Conservation (phyloP, 1,139 yeast genomes). For the Lodderomyces oxycetoniae region DNA sequence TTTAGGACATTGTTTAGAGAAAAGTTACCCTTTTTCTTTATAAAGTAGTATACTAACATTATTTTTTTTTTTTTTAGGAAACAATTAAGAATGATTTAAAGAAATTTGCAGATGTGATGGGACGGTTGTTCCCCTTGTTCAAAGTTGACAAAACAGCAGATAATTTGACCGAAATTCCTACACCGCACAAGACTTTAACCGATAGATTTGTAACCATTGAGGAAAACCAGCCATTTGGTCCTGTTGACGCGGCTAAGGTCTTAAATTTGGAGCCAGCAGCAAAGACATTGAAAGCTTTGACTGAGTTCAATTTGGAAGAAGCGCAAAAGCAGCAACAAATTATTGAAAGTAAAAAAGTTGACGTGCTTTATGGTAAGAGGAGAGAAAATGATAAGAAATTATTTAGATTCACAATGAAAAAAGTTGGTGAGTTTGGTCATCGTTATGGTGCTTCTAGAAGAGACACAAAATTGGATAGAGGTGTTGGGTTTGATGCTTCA, state of each 20-base stretch:
- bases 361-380: slow-evolving; percentile 47
- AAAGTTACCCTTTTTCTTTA: too few species aligned
- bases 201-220: slow-evolving; percentile 87
- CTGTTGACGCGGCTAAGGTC: slow-evolving; percentile 89
- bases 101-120: slow-evolving; percentile 57
- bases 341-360: slow-evolving; percentile 18
- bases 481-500: slow-evolving; percentile 65
- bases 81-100: slow-evolving; percentile 47
- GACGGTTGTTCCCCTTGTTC: slow-evolving; percentile 78
- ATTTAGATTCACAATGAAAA: slow-evolving; percentile 72
- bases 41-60: slow-evolving; percentile 11
- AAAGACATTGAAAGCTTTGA: slow-evolving; percentile 61
- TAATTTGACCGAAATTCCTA: slow-evolving; percentile 89
- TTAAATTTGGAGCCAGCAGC: slow-evolving; percentile 83
- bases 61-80: slow-evolving; percentile 24
- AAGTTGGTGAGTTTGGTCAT: slow-evolving; percentile 80
- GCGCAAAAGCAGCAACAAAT: slow-evolving; percentile 19
- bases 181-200: slow-evolving; percentile 76
- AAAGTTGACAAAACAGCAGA: slow-evolving; percentile 47
- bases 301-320: slow-evolving; percentile 48
- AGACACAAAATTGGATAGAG: slow-evolving; percentile 83
- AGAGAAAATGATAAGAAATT: slow-evolving; percentile 55
- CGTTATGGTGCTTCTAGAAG: slow-evolving; percentile 90
- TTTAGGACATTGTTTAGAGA: too few species aligned
- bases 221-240: slow-evolving; percentile 96